Evolutionary conservation across 1,139 yeast genomes (phyloP).

Genomic region (Saccharomyces hybrid): DNA sequence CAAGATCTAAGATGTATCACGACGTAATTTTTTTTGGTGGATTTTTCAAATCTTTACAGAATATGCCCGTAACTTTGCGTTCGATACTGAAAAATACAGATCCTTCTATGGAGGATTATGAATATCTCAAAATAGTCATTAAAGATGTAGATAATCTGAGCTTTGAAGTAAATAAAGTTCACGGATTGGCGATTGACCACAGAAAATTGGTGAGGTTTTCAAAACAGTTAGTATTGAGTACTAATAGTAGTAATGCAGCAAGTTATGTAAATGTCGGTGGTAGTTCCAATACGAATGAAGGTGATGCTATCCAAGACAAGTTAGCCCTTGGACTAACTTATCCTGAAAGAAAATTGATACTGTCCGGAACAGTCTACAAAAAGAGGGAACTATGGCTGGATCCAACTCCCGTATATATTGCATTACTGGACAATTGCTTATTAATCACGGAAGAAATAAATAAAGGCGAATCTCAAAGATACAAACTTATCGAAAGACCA

Average conservation of each 20-base stretch:
- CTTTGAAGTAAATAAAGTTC: conserved; percentile 45
- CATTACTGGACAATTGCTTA: conserved; percentile 65
- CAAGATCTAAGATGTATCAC: conserved; percentile 41
- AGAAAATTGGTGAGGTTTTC: conserved; percentile 42
- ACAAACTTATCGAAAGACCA: conserved; percentile 49
- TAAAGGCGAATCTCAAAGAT: conserved; percentile 22
- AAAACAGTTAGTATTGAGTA: conserved; percentile 44
- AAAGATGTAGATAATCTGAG: conserved; percentile 40
- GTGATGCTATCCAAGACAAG: conserved; percentile 22
- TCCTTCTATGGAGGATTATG: conserved; percentile 48
- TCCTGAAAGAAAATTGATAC: conserved; percentile 47
- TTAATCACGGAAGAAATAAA: conserved; percentile 48
- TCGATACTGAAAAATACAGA: conserved; percentile 50
- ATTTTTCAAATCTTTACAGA: conserved; percentile 66
- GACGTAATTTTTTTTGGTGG: conserved; percentile 64
- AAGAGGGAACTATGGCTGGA: conserved; percentile 57
- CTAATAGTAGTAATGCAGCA: conserved; percentile 28
- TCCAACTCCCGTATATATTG: conserved; percentile 43
- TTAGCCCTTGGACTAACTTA: conserved; percentile 47
- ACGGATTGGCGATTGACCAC: conserved; percentile 47
- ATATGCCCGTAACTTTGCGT: conserved; percentile 56
- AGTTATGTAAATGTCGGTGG: conserved; percentile 26
- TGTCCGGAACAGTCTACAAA: conserved; percentile 53
- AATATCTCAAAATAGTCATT: conserved; percentile 47
- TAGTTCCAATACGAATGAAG: conserved; percentile 24